Evolutionary conservation across 805 yeast genomes (phyloP).

Genomic region (Kazachstania taianensis): DNA sequence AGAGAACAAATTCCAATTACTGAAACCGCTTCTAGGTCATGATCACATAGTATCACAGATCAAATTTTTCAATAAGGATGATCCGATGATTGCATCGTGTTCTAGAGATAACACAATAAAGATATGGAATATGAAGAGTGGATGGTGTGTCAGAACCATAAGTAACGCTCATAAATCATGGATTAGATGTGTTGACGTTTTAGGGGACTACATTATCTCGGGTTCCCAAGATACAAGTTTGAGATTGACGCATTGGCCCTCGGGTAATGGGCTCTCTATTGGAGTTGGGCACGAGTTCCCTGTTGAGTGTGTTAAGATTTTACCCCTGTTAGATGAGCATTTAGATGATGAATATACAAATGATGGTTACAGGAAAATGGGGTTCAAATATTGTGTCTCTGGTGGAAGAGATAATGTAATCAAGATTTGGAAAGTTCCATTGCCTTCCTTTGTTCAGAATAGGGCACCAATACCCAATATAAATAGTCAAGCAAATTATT

Average conservation of each 20-base stretch:
- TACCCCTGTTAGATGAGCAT: conserved; percentile 39
- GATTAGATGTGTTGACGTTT: conserved; percentile 59
- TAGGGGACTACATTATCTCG: conserved; percentile 52
- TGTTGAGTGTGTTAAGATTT: conserved; percentile 58
- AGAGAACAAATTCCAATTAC: conserved; percentile 38
- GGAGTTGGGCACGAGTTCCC: conserved; percentile 78
- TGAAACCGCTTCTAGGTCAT: conserved; percentile 69
- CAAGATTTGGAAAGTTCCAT: conserved; percentile 68
- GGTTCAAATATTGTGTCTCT: conserved; percentile 63
- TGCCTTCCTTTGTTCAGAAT: conserved; percentile 48
- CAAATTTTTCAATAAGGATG: conserved; percentile 37
- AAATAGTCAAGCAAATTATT: conserved; percentile 40
- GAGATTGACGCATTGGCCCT: conserved; percentile 52
- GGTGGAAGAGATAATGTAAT: conserved; percentile 72
- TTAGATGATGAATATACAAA: no score
- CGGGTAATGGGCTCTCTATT: conserved; percentile 58
- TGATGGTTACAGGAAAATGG: conserved; percentile 35
- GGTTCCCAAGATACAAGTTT: conserved; percentile 74
- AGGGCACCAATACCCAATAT: conserved; percentile 41
- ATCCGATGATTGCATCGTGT: conserved; percentile 44
- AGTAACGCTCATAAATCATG: conserved; percentile 73
- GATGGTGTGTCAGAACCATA: conserved; percentile 56
- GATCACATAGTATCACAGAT: conserved; percentile 74
- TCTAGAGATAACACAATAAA: conserved; percentile 55
- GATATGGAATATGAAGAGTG: conserved; percentile 58